Evolutionary conservation across 257 asterid species (phyloP), one percentile per base, ranked within the genome.

Genomic region (Przewalskia tangutica): DNA sequence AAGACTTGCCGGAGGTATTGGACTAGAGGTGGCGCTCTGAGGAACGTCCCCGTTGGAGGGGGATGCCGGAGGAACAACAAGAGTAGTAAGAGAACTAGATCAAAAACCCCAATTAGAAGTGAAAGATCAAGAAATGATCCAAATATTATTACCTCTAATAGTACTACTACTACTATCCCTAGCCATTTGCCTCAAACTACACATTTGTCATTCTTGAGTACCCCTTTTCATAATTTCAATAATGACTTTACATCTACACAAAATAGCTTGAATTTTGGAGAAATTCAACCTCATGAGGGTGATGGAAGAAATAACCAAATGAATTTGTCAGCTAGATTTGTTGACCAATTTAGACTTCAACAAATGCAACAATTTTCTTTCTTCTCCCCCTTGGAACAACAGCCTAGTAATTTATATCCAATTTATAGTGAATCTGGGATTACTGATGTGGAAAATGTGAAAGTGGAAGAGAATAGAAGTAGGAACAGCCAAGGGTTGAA

Each of bases 41-140:
- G 89, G 81, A 84, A 55, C 10, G 83, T 88, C 50, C 90, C 90
- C 0, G 90, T 88, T 0, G 89, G 90, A 8, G 90, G 90, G 2
- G 90, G 90, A 0, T 86, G 87, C 20, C 65, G 90, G 82, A 83
- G 90, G 81, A 88, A 86, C 84, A 88, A 86, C 85, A 86, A 88
- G 81, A 82, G 81, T 56, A 77, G 77, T 51, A 85, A 82, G 40
- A 70, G 81, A 14, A 82, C 77, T 27, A 65, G 76, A 64, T 83
- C 85, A 51, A 85, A 87, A 84, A 79, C 89, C 1, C 86, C 85
- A 6, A 58, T n/a, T 16, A 54, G 76, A 20, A 42, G 34, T 63
- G 81, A 83, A 13, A 40, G 18, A n/a, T 81, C 55, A 77, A 58
- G 71, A 14, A 63, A 13, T 23, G 3, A 17, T 65, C 64, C 81